These are phyloP conservation scores for Myxozyma nipponensis DNA, from an alignment of 805 yeast species.

Conservation along the genomic window DNA sequence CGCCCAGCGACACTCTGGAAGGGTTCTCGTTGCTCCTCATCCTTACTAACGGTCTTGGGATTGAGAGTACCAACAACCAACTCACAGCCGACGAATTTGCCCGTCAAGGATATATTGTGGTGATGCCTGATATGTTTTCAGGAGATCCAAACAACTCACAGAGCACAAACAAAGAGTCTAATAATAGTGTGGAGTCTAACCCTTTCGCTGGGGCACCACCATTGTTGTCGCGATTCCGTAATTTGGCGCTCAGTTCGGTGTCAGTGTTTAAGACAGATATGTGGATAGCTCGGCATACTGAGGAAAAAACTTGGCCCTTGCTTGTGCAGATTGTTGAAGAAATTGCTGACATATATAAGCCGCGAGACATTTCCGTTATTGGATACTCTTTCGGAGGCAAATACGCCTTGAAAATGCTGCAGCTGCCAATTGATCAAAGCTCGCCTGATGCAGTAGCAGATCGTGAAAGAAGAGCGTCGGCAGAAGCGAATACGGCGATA, in stretches of 20 bases:
- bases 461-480: not conserved
- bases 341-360: constrained; percentile 32
- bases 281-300: constrained; percentile 38
- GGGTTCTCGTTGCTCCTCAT: constrained; percentile 24
- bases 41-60: constrained; percentile 36
- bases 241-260: constrained; percentile 31
- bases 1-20: too few relatives aligned
- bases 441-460: not conserved
- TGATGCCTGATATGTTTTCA: constrained; percentile 36
- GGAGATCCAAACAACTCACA: constrained; percentile 32
- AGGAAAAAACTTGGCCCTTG: constrained; percentile 33
- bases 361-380: constrained; percentile 32
- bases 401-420: constrained; percentile 34
- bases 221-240: constrained; percentile 27
- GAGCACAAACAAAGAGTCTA: not conserved
- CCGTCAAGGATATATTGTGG: constrained; percentile 31
- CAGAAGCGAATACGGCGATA: constrained; percentile 2
- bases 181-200: not conserved
- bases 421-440: constrained; percentile 21
- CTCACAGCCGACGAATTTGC: constrained; percentile 35
- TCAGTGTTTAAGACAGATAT: constrained; percentile 37
- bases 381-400: constrained; percentile 38
- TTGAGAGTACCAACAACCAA: constrained; percentile 33
- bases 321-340: constrained; percentile 32
- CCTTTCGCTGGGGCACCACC: not conserved